Conservation (phyloP, 1,284 basidiomycete species). For the Pseudozyma tsukubaensis region DNA sequence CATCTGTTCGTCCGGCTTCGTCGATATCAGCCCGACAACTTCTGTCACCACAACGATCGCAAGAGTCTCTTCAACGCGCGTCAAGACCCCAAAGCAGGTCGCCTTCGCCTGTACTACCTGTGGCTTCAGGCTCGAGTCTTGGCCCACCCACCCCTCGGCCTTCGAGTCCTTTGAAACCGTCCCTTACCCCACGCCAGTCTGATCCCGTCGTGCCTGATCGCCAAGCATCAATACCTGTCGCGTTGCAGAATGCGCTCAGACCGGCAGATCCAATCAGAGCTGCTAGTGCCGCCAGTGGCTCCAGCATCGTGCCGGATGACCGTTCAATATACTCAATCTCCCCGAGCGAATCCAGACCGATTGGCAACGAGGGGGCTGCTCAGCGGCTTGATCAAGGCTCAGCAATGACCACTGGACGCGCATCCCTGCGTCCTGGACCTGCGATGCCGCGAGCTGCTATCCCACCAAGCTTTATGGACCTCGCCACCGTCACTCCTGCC, state of each 20-base stretch:
- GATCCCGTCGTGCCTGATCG: conserved; percentile 21
- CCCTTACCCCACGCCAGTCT: neutral
- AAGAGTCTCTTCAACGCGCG: conserved; percentile 17
- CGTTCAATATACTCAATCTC: conserved; percentile 11
- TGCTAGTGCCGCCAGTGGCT: neutral
- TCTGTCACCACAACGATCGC: conserved; percentile 30
- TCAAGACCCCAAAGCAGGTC: conserved; percentile 9
- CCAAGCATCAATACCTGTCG: conserved; percentile 13
- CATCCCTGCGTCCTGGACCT: conserved; percentile 12
- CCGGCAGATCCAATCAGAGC: neutral
- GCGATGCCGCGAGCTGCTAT: conserved; percentile 17
- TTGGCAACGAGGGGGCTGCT: conserved; percentile 1
- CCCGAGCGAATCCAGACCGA: conserved; percentile 9
- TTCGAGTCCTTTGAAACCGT: conserved; percentile 20
- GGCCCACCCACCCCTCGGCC: conserved; percentile 1
- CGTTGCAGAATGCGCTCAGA: neutral
- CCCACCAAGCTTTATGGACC: conserved; percentile 20
- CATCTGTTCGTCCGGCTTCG: conserved; percentile 16
- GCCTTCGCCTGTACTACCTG: conserved; percentile 5
- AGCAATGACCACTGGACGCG: conserved; percentile 25
- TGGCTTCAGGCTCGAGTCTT: neutral
- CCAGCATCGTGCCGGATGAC: neutral
- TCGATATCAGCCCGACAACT: conserved; percentile 16
- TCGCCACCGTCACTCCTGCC: conserved; percentile 3
- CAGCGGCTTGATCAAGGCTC: conserved; percentile 14